Evolutionary conservation across 805 yeast species (phyloP), one percentile per base, ranked within the genome.

Genomic region (Nakazawaea ishiwadae): DNA sequence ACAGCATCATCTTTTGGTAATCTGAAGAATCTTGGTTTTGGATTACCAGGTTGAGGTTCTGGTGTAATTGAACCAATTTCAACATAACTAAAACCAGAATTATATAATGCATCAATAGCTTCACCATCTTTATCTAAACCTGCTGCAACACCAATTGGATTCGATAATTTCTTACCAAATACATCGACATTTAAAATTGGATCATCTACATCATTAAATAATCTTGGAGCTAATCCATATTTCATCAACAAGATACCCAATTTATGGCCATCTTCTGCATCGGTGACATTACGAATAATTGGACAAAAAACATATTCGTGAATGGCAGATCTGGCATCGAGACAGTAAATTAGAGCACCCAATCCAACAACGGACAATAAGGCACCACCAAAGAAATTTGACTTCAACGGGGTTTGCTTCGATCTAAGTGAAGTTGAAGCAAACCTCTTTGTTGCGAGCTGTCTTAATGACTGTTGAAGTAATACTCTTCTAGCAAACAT

Each of bases 1-100:
- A 91, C 96, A 4, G 97, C 96, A 42, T 78, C 84, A 59, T 91
- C 97, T 48, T 77, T 69, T 5, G 84, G 78, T 44, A 91, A 69
- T 52, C 98, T 77, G 68, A 90, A 91, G 54, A 91, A 86, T 45
- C 98, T 73, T 17, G 98, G 98, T 52, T 66, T 59, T n/a, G 96
- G 96, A 63, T 91, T 91, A 27, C 98, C 98, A 7, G 91, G 88
- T 64, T 91, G 98, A 0, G 97, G 86, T 50, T 73, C 66, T 4
- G 98, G 98, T 5, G 98, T 91, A 37, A 91, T 80, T 2, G 96
- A 85, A 2, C 98, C 98, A 45, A 91, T 75, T 62, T 91, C 98
- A 49, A 88, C 93, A 59, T 87, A 87, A 12, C 91, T 79, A 54
- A 90, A 90, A 2, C 98, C 98, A 42, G 75, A 57, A 48, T 80